These are phyloP conservation scores for Piper longum DNA, from an alignment of 164 flowering plant species.

Conservation along the genomic window DNA sequence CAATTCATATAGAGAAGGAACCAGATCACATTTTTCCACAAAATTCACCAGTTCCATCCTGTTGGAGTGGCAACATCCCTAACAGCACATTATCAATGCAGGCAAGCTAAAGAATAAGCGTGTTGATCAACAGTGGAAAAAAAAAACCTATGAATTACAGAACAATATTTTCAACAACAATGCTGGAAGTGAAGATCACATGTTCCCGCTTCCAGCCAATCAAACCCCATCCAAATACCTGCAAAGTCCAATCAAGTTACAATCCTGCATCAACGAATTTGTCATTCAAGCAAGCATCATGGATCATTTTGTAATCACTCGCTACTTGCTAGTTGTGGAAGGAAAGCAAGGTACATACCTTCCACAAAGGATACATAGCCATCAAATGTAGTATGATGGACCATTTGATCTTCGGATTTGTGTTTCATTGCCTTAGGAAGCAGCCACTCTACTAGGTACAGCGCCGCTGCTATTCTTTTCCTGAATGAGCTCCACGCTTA, in stretches of 20 bases:
- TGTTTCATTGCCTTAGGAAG: conserved; percentile 18
- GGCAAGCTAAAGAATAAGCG: not conserved
- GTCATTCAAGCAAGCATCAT: not conserved
- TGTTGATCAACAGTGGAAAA: not conserved
- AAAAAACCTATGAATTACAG: not conserved
- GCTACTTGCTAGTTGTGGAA: not conserved
- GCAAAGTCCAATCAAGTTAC: not conserved
- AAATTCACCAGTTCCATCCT: not conserved
- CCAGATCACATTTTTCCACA: not conserved
- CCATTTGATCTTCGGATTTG: not conserved
- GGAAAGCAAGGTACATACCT: not conserved
- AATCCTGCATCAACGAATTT: not conserved
- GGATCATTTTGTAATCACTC: not conserved
- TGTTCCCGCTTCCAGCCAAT: not conserved
- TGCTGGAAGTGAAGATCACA: not conserved
- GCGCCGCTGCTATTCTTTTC: conserved; percentile 23
- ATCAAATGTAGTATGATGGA: not conserved
- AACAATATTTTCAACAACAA: not conserved
- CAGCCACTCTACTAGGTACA: conserved; percentile 14
- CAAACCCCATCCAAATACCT: not conserved
- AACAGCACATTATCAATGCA: not conserved
- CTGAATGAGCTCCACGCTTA: conserved; percentile 44
- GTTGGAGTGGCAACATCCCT: not conserved
- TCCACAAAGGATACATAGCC: not conserved
- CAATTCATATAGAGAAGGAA: not conserved